Base-by-base conservation (phyloP, 495 filamentous ascomycete species). In the Chaetomium fimeti region DNA sequence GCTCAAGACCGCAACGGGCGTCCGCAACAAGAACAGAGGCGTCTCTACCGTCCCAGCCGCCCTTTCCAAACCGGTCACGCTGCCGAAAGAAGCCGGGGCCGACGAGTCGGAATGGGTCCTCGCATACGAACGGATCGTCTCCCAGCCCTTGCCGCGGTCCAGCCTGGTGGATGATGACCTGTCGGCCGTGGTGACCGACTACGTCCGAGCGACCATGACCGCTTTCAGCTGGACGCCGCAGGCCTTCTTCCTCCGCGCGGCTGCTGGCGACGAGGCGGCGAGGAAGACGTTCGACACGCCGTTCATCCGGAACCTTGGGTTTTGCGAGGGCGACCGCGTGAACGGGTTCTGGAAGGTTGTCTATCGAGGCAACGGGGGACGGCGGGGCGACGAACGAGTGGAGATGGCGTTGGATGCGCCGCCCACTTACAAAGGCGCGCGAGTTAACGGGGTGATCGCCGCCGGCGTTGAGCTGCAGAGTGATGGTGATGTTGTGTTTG, bases 201-300 rank as follows among this genome's bases (percentile, higher is more conserved):
- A 77, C 51, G 59, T 72, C 4, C 57, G 67, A 16, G 67, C 71
- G 2, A 74, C 75, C 2, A 73, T 75, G 72, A 63, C 62, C 6
- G 66, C 67, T 3, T 74, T 75, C 62, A 51, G 71, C 22, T 68
- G 66, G 63, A 75, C 75, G 53, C 73, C 72, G n/a, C 72, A 75
- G 64, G 72, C 69, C 0, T 64, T 68, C n/a, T 20, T 70, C 12
- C 69, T 75, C 64, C 51, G 68, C 0, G 56, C 61, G 25, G 22
- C 66, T 36, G 27, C 43, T 5, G 55, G 57, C 12, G 48, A 64
- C 32, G 57, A 36, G 5, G 66, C 36, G 8, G 63, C 47, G 36
- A 60, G 18, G 28, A 24, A 38, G n/a, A 68, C 73, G 1, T 77
- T 74, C 51, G 60, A 63, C 11, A 38, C 54, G 25, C 40, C n/a